Conservation (phyloP, 352 stramenopile species). For the Phytophthora agathidicida region DNA sequence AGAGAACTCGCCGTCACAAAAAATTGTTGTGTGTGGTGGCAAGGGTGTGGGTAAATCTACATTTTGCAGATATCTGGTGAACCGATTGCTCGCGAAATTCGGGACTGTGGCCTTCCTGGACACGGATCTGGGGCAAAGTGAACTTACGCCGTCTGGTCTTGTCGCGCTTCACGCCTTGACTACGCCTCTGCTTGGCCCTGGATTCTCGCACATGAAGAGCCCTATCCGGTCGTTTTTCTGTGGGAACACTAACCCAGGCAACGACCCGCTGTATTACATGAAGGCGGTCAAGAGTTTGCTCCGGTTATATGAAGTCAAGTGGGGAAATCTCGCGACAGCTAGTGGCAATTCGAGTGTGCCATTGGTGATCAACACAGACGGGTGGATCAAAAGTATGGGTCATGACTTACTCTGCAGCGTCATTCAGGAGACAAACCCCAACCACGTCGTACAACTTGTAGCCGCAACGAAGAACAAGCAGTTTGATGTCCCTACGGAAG, state of each 20-base stretch:
- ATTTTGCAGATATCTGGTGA: slow-evolving; percentile 94
- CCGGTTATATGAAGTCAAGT: slow-evolving; percentile 66
- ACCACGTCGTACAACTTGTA: slow-evolving; percentile 95
- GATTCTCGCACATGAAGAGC: slow-evolving; percentile 91
- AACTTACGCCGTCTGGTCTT: slow-evolving; percentile 93
- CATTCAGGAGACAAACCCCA: slow-evolving; percentile 81
- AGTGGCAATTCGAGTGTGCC: slow-evolving; percentile 50
- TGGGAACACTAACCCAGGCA: slow-evolving; percentile 74
- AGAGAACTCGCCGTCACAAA: slow-evolving; percentile 25
- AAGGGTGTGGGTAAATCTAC: slow-evolving; percentile 97
- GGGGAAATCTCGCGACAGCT: slow-evolving; percentile 27
- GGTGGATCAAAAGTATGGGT: slow-evolving; percentile 98
- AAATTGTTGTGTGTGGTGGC: slow-evolving; percentile 93
- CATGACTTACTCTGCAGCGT: slow-evolving; percentile 94
- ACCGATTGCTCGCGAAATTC: slow-evolving; percentile 85
- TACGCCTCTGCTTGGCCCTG: slow-evolving; percentile 89
- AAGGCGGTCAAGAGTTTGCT: slow-evolving; percentile 73
- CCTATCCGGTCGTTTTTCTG: slow-evolving; percentile 80
- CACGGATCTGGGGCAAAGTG: slow-evolving; percentile 95
- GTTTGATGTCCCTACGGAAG: slow-evolving; percentile 70
- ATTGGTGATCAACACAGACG: slow-evolving; percentile 97
- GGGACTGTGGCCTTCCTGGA: slow-evolving; percentile 93
- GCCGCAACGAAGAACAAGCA: slow-evolving; percentile 90
- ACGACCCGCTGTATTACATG: slow-evolving; percentile 79
- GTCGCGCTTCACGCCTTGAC: slow-evolving; percentile 91